Base-by-base conservation (phyloP, 2,329 filamentous ascomycete genomes). In the Colletotrichum cordylinicola region DNA sequence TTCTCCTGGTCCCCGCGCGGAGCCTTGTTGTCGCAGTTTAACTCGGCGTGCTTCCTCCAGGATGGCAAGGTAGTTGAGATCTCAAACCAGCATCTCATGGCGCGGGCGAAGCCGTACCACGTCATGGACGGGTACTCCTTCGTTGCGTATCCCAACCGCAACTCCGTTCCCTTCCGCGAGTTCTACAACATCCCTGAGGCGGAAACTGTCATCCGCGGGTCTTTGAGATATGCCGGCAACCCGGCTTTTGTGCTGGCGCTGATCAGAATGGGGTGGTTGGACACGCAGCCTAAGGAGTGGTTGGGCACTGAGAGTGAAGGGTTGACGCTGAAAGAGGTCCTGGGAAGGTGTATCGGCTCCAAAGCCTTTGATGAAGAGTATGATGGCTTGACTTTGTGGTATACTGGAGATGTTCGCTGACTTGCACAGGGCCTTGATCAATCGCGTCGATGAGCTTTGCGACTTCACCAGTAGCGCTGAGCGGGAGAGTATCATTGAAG, bases 221-320 rank as follows among this genome's bases (percentile, higher is more conserved):
- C 93, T 4, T 88, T 94, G 29, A 87, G 93, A 65, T 94, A 93
- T 86, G 87, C 91, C 77, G 92, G 92, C 12, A 94, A 94, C 87
- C 92, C 93, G 3, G 89, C 93, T 80, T 91, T 94, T 82, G 89
- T 94, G 82, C 91, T 91, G 82, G 88, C 88, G 29, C 89, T 95
- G n/a, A 91, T 93, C 66, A 91, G 93, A 79, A 91, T 93, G 64
- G 93, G 92, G 55, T 94, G 92, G 92, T 64, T 94, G 5, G 72
- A 80, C 33, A 18, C 77, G 1, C 58, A 48, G 58, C n/a, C 39
- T 16, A 56, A 31, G 29, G 12, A 21, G 1, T 74, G 72, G 90
- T 93, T 70, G 82, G 93, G 72, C 98, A 96, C 96, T 95, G 94
- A 84, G 94, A 98, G 78, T 95, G 94, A 37, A 95, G 95, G 37